Conservation (phyloP, 257 asterid genomes). For the Pogostemon cablin region DNA sequence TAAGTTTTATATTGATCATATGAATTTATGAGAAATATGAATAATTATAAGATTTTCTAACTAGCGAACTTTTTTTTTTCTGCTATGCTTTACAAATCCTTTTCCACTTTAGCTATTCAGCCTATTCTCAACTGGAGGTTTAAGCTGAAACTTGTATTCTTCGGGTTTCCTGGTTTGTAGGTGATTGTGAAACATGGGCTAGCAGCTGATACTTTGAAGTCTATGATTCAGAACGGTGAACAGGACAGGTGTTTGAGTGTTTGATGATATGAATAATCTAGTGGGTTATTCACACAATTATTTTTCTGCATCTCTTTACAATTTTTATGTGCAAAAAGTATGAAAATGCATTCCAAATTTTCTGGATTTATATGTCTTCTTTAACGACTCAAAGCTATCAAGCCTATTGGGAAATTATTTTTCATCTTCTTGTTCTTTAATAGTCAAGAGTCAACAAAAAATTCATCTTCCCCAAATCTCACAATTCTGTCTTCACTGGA, state of each 20-base stretch:
- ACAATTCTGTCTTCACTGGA: not conserved
- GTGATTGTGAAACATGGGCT: constrained; percentile 78
- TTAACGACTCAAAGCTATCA: constrained; percentile 10
- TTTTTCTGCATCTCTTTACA: not conserved
- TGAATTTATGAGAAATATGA: not conserved
- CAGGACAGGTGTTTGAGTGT: constrained; percentile 66
- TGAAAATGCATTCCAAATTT: constrained; percentile 1
- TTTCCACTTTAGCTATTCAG: constrained; percentile 4
- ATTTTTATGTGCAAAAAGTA: constrained; percentile 6
- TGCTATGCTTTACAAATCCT: constrained; percentile 4
- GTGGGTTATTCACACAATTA: not conserved
- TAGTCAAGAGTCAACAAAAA: too few relatives aligned
- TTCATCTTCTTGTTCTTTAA: too few relatives aligned
- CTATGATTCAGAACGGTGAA: constrained; percentile 78
- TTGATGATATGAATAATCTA: not conserved
- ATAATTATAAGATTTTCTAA: not conserved
- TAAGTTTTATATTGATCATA: constrained; percentile 9
- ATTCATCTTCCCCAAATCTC: not conserved
- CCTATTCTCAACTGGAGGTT: not conserved
- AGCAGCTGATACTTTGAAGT: constrained; percentile 77
- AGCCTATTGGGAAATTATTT: not conserved
- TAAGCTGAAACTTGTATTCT: not conserved
- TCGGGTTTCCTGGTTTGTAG: constrained; percentile 34
- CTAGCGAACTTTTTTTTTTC: not conserved
- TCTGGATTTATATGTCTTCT: constrained; percentile 2